Conservation (phyloP, 2,329 filamentous ascomycete species). For the Mycosphaerella arachidis region DNA sequence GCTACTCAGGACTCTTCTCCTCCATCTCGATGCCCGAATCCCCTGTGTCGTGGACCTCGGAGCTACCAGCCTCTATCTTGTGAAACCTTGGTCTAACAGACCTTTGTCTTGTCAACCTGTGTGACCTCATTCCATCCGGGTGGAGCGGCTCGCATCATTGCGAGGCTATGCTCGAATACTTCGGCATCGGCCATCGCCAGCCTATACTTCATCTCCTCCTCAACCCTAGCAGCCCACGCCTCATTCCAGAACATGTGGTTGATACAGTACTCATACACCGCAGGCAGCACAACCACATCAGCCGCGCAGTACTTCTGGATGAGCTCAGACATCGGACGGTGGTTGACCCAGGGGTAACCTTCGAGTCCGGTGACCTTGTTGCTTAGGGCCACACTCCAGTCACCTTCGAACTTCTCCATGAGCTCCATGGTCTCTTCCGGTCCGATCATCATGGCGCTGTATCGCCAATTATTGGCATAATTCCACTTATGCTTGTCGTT, state of each 20-base stretch:
- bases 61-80: too few species aligned
- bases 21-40: too few species aligned
- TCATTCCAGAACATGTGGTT: not conserved
- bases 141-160: not conserved
- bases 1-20: too few species aligned
- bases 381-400: not conserved
- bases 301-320: not conserved
- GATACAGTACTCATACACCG: not conserved
- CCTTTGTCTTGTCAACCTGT: not conserved
- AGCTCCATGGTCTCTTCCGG: not conserved
- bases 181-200: not conserved
- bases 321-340: not conserved
- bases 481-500: not conserved
- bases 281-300: not conserved
- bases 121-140: not conserved
- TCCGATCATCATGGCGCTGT: not conserved
- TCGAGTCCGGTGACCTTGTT: not conserved
- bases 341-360: not conserved
- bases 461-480: not conserved
- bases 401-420: not conserved
- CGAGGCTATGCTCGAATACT: not conserved
- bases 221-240: not conserved
- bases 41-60: too few species aligned
- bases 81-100: too few species aligned
- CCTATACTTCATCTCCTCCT: not conserved